phyloP scores from a whole-genome alignment of 495 filamentous ascomycete genomes.

The Tuber calosporum region DNA sequence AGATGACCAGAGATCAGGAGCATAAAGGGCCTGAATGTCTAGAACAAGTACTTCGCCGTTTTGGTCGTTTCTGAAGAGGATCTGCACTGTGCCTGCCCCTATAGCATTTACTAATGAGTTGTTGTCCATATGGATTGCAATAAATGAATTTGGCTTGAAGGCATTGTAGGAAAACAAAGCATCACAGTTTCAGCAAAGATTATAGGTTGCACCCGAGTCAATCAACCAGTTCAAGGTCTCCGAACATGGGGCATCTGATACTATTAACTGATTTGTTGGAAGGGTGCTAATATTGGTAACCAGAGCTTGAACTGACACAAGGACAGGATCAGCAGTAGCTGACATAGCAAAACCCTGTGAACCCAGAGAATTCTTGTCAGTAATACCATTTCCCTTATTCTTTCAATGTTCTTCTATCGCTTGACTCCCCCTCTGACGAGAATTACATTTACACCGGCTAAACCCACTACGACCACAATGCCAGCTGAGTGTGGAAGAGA shows the following conservation, averaged over 20 bases:
- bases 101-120: not conserved
- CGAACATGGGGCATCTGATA: not conserved
- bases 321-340: not conserved
- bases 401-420: not conserved
- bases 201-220: slow-evolving; percentile 9
- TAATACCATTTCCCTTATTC: not conserved
- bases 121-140: not conserved
- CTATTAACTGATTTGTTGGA: not conserved
- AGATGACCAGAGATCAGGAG: not conserved
- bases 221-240: slow-evolving; percentile 13
- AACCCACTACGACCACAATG: not conserved
- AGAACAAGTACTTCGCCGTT: not conserved
- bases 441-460: not conserved
- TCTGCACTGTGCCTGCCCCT: not conserved
- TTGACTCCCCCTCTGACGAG: not conserved
- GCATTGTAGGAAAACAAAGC: not conserved
- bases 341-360: not conserved
- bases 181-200: slow-evolving; percentile 2
- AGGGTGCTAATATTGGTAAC: not conserved
- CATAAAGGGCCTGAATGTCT: slow-evolving; percentile 7
- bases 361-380: not conserved
- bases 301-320: not conserved
- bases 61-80: not conserved
- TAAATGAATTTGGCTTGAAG: not conserved
- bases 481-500: not conserved